phyloP scores from a whole-genome alignment of 1,284 basidiomycete species.

The Xerocomus cyaneibrunnescens region DNA sequence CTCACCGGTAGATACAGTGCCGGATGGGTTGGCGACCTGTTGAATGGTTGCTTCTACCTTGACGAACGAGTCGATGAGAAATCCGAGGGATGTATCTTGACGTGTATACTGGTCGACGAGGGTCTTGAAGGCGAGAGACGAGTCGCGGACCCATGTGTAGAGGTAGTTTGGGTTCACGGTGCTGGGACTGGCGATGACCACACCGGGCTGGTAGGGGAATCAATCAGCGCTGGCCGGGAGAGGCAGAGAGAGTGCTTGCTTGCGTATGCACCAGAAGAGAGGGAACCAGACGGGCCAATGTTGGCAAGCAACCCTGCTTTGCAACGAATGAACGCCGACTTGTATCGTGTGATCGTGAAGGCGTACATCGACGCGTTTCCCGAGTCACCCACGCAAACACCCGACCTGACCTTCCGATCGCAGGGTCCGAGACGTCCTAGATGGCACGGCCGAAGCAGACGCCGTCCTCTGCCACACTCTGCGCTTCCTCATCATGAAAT shows the following conservation, averaged over 20 bases:
- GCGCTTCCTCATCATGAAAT: conserved; percentile 83
- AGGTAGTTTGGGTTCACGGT: conserved; percentile 51
- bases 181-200: conserved; percentile 58
- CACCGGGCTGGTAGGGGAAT: conserved; percentile 49
- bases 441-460: conserved; percentile 76
- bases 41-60: conserved; percentile 48
- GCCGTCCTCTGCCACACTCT: conserved; percentile 21
- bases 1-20: too few relatives aligned
- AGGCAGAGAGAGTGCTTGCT: not conserved
- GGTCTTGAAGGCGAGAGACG: conserved; percentile 51
- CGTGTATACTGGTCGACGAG: conserved; percentile 50
- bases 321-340: conserved; percentile 58
- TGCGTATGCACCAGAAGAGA: conserved; percentile 51
- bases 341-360: conserved; percentile 69
- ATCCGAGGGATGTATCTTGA: conserved; percentile 35
- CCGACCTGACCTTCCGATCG: not conserved
- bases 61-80: conserved; percentile 51
- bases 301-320: conserved; percentile 60
- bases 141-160: conserved; percentile 56
- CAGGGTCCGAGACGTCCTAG: conserved; percentile 89
- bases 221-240: too few relatives aligned
- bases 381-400: conserved; percentile 59
- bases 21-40: conserved; percentile 58
- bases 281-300: conserved; percentile 65
- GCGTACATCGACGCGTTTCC: conserved; percentile 82